Conservation (phyloP, 192 early-diverging fungal species). For the Coemansia sp. region DNA sequence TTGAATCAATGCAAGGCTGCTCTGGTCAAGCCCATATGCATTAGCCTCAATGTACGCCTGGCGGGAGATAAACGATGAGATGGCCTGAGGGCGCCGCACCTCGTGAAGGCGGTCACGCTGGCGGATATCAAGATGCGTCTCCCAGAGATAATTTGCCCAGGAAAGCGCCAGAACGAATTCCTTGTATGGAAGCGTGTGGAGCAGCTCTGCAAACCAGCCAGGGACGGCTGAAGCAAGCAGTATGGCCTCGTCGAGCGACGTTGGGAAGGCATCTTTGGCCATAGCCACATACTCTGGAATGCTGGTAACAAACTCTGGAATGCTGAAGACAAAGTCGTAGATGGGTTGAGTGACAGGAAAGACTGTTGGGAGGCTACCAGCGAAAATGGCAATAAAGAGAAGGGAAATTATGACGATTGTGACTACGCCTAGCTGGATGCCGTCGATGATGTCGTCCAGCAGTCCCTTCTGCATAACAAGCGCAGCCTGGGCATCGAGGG, state of each 20-base stretch:
- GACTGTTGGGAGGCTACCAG: constrained; percentile 37
- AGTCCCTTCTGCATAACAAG: constrained; percentile 54
- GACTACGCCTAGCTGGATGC: constrained; percentile 43
- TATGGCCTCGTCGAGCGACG: constrained; percentile 21
- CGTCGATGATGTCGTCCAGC: constrained; percentile 57
- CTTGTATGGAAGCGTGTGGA: constrained; percentile 73
- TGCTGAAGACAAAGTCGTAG: constrained; percentile 23
- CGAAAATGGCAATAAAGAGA: constrained; percentile 36
- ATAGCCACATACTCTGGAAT: constrained; percentile 25
- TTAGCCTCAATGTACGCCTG: constrained; percentile 84
- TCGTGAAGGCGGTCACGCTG: constrained; percentile 76
- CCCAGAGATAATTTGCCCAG: constrained; percentile 73
- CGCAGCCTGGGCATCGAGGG: constrained; percentile 47
- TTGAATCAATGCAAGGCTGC: constrained; percentile 73
- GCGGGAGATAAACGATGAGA: constrained; percentile 69
- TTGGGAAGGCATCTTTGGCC: constrained; percentile 17
- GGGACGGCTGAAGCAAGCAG: background rate
- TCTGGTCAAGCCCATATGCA: constrained; percentile 84
- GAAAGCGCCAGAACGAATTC: constrained; percentile 74
- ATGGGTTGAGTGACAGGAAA: constrained; percentile 46
- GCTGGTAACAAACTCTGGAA: constrained; percentile 16
- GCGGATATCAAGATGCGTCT: constrained; percentile 80
- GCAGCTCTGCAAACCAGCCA: constrained; percentile 15
- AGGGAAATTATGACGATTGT: constrained; percentile 35
- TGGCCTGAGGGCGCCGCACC: constrained; percentile 66